These are phyloP conservation scores for Tulasnella sp. DNA, from an alignment of 768 basidiomycete genomes.

Conservation along the genomic window DNA sequence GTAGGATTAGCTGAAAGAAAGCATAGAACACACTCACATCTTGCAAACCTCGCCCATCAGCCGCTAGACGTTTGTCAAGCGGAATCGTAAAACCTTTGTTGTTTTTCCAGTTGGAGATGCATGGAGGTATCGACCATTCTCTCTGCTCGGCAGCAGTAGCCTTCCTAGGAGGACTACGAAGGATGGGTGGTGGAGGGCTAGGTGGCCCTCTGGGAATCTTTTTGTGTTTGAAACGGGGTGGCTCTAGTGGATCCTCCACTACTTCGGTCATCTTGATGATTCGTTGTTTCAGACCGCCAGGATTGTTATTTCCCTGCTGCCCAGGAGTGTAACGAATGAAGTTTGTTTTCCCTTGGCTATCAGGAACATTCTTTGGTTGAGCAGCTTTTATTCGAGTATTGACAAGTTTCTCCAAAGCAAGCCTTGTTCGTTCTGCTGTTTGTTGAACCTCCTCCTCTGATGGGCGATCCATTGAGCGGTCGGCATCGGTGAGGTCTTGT, in stretches of 20 bases:
- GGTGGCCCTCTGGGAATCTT: slow-evolving; percentile 96
- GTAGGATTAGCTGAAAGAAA: no score
- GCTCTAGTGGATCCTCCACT: slow-evolving; percentile 94
- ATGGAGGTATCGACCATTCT: slow-evolving; percentile 99
- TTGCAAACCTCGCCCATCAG: slow-evolving; percentile 95
- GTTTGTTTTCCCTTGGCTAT: slow-evolving; percentile 63
- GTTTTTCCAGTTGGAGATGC: slow-evolving; percentile 99
- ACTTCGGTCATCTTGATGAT: slow-evolving; percentile 99
- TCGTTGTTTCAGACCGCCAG: slow-evolving; percentile 69
- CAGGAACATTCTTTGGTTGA: slow-evolving; percentile 90
- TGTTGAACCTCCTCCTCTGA: slow-evolving; percentile 83
- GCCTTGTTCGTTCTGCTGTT: slow-evolving; percentile 83
- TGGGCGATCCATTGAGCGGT: slow-evolving; percentile 74
- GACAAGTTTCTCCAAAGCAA: slow-evolving; percentile 85
- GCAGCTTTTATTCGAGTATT: slow-evolving; percentile 97
- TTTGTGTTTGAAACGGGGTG: slow-evolving; percentile 95
- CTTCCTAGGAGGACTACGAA: slow-evolving; percentile 90
- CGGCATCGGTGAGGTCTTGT: slow-evolving; percentile 68
- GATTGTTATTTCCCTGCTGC: slow-evolving; percentile 55
- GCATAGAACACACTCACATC: slow-evolving; percentile 51
- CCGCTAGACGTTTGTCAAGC: slow-evolving; percentile 91
- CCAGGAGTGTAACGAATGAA: slow-evolving; percentile 97
- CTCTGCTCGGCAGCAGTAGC: slow-evolving; percentile 96
- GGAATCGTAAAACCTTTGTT: slow-evolving; percentile 99
- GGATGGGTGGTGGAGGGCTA: slow-evolving; percentile 88